phyloP scores from a whole-genome alignment of 176 grass and related monocot species.

The sorghum (Sorghum bicolor) region DNA sequence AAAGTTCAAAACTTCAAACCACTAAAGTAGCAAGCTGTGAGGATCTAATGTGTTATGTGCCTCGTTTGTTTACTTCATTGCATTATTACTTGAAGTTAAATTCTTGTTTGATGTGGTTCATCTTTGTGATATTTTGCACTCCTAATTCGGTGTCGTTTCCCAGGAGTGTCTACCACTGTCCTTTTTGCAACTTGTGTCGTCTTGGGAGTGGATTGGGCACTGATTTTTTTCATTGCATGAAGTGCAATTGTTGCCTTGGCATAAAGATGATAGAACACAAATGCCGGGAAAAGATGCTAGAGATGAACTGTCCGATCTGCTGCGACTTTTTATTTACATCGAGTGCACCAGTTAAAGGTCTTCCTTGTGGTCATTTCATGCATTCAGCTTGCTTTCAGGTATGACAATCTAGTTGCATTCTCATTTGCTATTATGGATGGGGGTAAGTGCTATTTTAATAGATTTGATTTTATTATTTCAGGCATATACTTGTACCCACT shows the following conservation, averaged over 20 bases:
- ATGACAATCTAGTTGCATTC: background rate
- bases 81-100: constrained; percentile 9
- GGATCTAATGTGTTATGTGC: background rate
- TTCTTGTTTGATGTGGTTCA: background rate
- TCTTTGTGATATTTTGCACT: constrained; percentile 3
- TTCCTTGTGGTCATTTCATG: constrained; percentile 94
- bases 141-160: constrained; percentile 16
- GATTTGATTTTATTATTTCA: constrained; percentile 34
- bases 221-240: constrained; percentile 98
- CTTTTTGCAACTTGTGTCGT: constrained; percentile 91
- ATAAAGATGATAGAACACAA: constrained; percentile 72
- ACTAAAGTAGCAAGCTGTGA: background rate
- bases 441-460: background rate
- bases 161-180: constrained; percentile 91
- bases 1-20: background rate
- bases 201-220: constrained; percentile 72
- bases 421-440: background rate
- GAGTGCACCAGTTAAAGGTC: constrained; percentile 66
- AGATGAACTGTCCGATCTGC: constrained; percentile 90
- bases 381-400: constrained; percentile 95
- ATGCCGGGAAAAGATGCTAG: constrained; percentile 76
- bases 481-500: constrained; percentile 89
- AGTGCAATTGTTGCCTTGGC: constrained; percentile 90
- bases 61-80: background rate
- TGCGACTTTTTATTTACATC: constrained; percentile 86